Percentiles rank a stretch among this genome's conserved stretches.
These are phyloP conservation scores for Gardenia jasminoides DNA, from an alignment of 257 asterid species.

Conservation along the genomic window DNA sequence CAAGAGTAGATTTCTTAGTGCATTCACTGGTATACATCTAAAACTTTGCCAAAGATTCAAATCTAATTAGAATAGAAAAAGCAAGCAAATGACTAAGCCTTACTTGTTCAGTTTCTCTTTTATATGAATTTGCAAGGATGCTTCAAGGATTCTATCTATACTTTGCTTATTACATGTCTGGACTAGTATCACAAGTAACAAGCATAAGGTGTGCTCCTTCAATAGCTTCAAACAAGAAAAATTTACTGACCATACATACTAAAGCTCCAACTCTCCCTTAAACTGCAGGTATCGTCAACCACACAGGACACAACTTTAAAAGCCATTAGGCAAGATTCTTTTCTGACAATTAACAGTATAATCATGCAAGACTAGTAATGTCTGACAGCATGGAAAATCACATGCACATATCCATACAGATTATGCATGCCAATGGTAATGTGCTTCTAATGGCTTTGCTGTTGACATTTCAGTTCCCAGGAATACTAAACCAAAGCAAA, in stretches of 20 bases:
- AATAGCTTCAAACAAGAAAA: not conserved
- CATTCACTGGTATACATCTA: not conserved
- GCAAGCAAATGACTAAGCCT: not conserved
- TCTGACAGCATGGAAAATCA: slow-evolving; percentile 5
- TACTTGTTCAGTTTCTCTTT: not conserved
- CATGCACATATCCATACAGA: not conserved
- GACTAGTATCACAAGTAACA: not conserved
- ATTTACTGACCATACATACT: not conserved
- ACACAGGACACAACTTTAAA: not conserved
- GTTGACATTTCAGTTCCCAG: not conserved
- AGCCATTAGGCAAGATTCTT: not conserved
- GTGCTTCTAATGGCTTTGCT: not conserved
- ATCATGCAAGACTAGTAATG: not conserved
- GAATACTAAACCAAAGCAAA: not conserved
- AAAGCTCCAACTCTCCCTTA: not conserved
- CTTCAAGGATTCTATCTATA: not conserved
- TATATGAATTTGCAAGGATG: not conserved
- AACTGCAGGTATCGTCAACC: not conserved
- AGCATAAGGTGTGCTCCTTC: not conserved
- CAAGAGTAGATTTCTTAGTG: not conserved
- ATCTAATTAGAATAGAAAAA: not conserved
- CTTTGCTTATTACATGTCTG: not conserved
- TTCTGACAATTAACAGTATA: not conserved
- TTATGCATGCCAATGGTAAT: too few species aligned
- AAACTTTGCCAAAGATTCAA: not conserved